Conservation (phyloP, 106 monocot species). For the Xerophyta viscosa region DNA sequence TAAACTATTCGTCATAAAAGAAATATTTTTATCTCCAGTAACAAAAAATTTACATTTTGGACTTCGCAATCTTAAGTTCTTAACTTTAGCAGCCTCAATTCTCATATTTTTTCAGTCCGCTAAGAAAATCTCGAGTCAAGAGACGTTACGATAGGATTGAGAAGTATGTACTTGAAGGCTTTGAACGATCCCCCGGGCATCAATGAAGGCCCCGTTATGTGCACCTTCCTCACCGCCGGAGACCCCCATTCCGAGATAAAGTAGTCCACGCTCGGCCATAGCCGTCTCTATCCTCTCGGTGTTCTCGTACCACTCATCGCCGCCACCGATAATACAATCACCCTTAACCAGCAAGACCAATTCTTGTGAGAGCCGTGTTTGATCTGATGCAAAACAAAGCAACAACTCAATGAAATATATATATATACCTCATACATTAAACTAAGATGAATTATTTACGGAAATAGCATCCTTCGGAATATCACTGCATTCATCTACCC, state of each 20-base stretch:
- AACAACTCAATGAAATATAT: no score
- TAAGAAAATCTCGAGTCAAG: slow-evolving; percentile 48
- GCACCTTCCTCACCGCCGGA: slow-evolving; percentile 57
- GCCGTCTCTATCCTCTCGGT: slow-evolving; percentile 48
- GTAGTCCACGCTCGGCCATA: slow-evolving; percentile 39
- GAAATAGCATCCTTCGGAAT: no score
- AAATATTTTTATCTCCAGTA: no score
- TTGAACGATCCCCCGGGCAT: slow-evolving; percentile 56
- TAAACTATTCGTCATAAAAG: no score
- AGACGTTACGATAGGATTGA: slow-evolving; percentile 42
- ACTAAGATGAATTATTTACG: no score
- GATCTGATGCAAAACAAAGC: no score
- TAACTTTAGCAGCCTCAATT: slow-evolving; percentile 43
- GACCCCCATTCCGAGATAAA: slow-evolving; percentile 55
- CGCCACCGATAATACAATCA: slow-evolving; percentile 48
- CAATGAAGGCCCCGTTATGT: slow-evolving; percentile 35
- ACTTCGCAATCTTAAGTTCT: slow-evolving; percentile 44
- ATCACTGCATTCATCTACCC: no score
- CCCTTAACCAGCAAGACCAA: slow-evolving; percentile 48
- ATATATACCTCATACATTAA: no score
- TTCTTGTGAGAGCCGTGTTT: slow-evolving; percentile 41
- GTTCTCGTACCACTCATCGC: slow-evolving; percentile 59
- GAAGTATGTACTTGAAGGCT: slow-evolving; percentile 41
- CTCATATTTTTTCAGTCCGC: slow-evolving; percentile 43
- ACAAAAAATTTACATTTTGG: slow-evolving; percentile 32